A percentile compares a stretch with the other conserved stretches of the same genome.
Evolutionary conservation across 2,329 filamentous ascomycete species (phyloP).

Genomic region (Metarhizium rileyi): DNA sequence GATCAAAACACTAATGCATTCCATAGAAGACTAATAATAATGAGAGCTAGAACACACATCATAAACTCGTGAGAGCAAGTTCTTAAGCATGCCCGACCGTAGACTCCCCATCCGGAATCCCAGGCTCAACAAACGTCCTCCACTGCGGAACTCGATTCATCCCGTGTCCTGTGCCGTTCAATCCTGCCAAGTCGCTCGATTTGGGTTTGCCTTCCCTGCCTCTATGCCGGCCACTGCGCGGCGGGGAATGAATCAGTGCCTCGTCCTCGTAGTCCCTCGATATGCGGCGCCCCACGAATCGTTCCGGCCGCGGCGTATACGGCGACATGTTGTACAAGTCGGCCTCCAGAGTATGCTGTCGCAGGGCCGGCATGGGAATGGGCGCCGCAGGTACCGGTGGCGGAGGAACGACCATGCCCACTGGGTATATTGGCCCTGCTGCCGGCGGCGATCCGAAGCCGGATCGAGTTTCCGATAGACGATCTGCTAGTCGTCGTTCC

Average conservation of each 20-base stretch:
- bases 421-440: constrained; percentile 22
- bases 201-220: constrained; percentile 18
- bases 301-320: constrained; percentile 20
- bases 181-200: constrained; percentile 37
- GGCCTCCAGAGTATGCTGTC: constrained; percentile 32
- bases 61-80: background rate
- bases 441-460: constrained; percentile 22
- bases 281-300: constrained; percentile 17
- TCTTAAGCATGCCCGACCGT: constrained; percentile 5
- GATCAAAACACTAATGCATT: no score
- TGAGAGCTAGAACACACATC: background rate
- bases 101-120: constrained; percentile 25
- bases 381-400: background rate
- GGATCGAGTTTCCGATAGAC: constrained; percentile 35
- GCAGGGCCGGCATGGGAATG: constrained; percentile 10
- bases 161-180: constrained; percentile 32
- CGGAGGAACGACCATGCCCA: constrained; percentile 14
- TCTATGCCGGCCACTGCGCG: constrained; percentile 18
- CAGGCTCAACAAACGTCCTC: constrained; percentile 37
- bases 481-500: constrained; percentile 40
- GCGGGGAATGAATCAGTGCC: constrained; percentile 15
- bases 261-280: constrained; percentile 24
- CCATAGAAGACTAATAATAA: no score
- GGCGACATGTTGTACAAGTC: constrained; percentile 22
- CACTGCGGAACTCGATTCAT: constrained; percentile 40